phyloP scores from a whole-genome alignment of 2,329 filamentous ascomycete genomes.

The Ophiostoma quercus region DNA sequence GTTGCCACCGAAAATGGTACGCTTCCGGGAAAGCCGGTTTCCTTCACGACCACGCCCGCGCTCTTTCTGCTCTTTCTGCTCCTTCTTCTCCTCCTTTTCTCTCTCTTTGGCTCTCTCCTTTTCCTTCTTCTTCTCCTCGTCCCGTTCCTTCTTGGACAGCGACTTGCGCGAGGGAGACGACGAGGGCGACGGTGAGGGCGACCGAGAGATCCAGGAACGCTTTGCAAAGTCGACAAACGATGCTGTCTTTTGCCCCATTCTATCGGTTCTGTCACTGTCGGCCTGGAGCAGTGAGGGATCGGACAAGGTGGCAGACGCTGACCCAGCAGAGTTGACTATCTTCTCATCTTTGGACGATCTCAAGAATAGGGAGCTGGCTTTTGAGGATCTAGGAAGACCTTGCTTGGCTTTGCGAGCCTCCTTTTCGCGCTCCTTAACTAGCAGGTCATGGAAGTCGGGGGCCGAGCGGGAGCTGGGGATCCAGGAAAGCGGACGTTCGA shows the following conservation, averaged over 20 bases:
- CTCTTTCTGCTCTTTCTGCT: conserved; percentile 17
- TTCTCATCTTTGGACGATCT: conserved; percentile 21
- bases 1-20: neutral
- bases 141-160: conserved; percentile 19
- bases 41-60: neutral
- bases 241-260: conserved; percentile 33
- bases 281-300: conserved; percentile 9
- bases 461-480: conserved; percentile 44
- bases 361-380: neutral
- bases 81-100: conserved; percentile 18
- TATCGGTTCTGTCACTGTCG: conserved; percentile 23
- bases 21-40: conserved; percentile 22
- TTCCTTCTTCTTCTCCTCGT: conserved; percentile 3
- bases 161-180: conserved; percentile 14
- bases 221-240: conserved; percentile 49
- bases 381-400: neutral
- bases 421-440: conserved; percentile 29
- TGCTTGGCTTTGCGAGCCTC: conserved; percentile 10
- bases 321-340: neutral
- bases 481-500: conserved; percentile 50
- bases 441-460: conserved; percentile 35
- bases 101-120: conserved; percentile 19
- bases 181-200: conserved; percentile 46
- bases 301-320: conserved; percentile 17
- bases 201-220: conserved; percentile 48